Base-by-base conservation (phyloP, 495 filamentous ascomycete species). In the Hypoxylon perforatum region DNA sequence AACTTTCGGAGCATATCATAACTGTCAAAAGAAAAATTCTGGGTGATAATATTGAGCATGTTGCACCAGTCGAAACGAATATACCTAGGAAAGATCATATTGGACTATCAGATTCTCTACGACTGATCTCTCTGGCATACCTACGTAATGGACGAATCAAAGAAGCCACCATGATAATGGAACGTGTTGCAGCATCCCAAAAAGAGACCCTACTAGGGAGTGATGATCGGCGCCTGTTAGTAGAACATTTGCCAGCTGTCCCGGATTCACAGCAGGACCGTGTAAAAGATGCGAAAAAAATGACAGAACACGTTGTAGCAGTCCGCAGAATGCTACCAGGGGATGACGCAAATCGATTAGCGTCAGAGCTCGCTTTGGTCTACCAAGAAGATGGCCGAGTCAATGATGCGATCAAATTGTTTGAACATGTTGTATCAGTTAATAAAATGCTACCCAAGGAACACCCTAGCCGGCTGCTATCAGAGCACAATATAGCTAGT, bases 361-460 rank as follows among this genome's bases (percentile, higher is more conserved):
- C 3, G 36, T 75, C 73, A 54, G 56, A 79, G 23, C 72, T 79
- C 21, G 72, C 70, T 19, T 1, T 0, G 12, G 62, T 52, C 65
- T 78, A 77, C 56, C 2, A 18, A 46, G 18, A 30, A 18, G 63
- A 75, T 50, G 70, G 77, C 10, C 71, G 76, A 51, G 48, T 72
- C 4, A 51, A 41, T 18, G 23, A 77, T 57, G 76, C 76, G 33
- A 47, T 80, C 7, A 3, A 67, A 49, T 47, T 51, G 4, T 15
- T 51, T 14, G 48, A 51, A 19, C 28, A 36, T 15, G 48, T 36
- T 51, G 48, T 51, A 10, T 1, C 9, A 21, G 15, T 28, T 28
- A 8, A 28, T 3, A 23, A 59, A 42, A 17, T 36, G 9, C 50
- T 76, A n/a, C 58, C 57, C 17, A 59, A 79, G 62, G 57, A 71